Evolutionary conservation across 2,329 filamentous ascomycete species (phyloP), one percentile per base, ranked within the genome.

Genomic region (Talaromyces sp.): DNA sequence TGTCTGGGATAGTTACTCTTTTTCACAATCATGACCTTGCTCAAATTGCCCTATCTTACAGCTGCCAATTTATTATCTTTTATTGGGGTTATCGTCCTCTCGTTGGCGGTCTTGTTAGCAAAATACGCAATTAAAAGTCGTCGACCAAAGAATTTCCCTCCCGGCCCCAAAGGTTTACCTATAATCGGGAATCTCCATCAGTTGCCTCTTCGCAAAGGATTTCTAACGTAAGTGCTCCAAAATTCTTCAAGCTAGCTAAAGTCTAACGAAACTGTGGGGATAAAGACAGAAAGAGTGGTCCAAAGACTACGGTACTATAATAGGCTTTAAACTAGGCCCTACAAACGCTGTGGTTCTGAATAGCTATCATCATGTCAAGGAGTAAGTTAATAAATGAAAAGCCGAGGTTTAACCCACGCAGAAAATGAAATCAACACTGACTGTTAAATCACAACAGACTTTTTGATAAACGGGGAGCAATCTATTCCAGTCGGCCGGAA

Each of bases 401-500:
- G 14, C 8, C 2, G 33, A 16, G 8, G n/a, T 16, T 6, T n/a
- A n/a, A n/a, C n/a, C n/a, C 4, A 36, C 13, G 3, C 17, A 8
- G 29, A 13, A 30, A 29, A 29, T 24, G 7, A 7, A 32, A 14
- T 1, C 3, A 14, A 4, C 4, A 2, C 11, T 20, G 3, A 4
- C 9, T 9, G 5, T 4, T 24, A 5, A 37, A 19, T 29, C 19
- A 2, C 3, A 2, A 37, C 16, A 55, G 53, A 22, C 50, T 56
- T 30, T 24, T 56, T 13, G 54, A 56, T 29, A 56, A 53, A 46
- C 40, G 50, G 11, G 41, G 54, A 27, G 39, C 40, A 14, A 50
- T 53, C 11, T 56, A 53, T 45, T 52, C 54, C 7, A 35, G 37
- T 30, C 49, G 54, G 17, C 54, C 54, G 2, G 22, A 47, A 3